Evolutionary conservation across 2,329 filamentous ascomycete genomes (phyloP), one percentile per base, ranked within the genome.

Genomic region (Aspergillus texensis): DNA sequence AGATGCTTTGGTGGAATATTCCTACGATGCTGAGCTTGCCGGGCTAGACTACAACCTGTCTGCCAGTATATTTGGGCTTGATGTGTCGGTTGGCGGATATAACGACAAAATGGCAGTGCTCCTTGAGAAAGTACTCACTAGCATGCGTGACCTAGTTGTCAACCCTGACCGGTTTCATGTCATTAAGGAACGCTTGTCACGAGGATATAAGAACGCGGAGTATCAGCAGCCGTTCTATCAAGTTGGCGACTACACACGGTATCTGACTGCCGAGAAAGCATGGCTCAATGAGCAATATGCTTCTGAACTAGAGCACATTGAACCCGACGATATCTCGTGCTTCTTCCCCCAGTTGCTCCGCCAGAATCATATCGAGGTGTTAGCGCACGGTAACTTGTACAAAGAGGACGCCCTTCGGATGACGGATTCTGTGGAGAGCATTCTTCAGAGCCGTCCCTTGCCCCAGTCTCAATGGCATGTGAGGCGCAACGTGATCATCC

Each of bases 31-130:
- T 0, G 94, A 98, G 73, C 86, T 99, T 63, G 93, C 95, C 9
- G 95, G 95, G 0, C 79, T 99, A 52, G 87, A 91, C 65, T 98
- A 98, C 75, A 88, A 86, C 45, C 86, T 98, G n/a, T 83, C 84
- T 4, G 85, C 90, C 30, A 90, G 92, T 72, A 84, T 86, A 4
- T 86, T 88, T 36, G 94, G 94, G 0, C 76, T 98, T 34, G 89
- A 91, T 62, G 81, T 98, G 46, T 88, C 91, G 16, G 86, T 98
- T 4, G 89, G 88, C 32, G 95, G 95, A 0, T 99, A 98, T 81
- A 99, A 97, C 70, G 95, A 99, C 78, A 99, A 99, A 81, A 88
- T 99, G 72, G 84, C 91, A 0, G 93, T 97, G 0, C 85, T 99
- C 28, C 80, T 99, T 54, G 93, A 98, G 74, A 95, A 97, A 75